phyloP scores from a whole-genome alignment of 2,329 filamentous ascomycete genomes.

The Huntiella bhutanensis region DNA sequence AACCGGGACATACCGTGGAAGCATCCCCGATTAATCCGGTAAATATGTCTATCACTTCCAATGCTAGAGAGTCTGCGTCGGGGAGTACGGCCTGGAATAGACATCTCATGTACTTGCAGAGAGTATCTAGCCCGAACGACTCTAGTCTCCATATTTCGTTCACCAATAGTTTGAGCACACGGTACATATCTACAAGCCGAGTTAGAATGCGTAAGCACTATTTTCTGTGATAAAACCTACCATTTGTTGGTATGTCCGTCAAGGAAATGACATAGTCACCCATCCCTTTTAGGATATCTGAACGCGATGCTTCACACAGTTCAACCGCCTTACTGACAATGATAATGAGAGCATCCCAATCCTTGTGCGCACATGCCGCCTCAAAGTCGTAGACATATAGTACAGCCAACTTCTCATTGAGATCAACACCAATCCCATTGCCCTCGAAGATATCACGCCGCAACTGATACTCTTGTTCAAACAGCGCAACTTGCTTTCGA shows the following conservation, averaged over 20 bases:
- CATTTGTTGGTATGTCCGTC: conserved; percentile 29
- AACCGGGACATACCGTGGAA: conserved; percentile 23
- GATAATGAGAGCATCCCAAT: conserved; percentile 44
- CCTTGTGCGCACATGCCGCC: conserved; percentile 43
- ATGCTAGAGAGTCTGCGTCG: conserved; percentile 33
- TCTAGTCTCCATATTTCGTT: conserved; percentile 44
- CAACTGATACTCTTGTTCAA: conserved; percentile 22
- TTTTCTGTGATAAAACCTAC: conserved; percentile 20
- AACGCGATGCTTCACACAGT: conserved; percentile 21
- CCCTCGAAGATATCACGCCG: conserved; percentile 12
- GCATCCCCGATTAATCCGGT: conserved; percentile 31
- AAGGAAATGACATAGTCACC: conserved; percentile 41
- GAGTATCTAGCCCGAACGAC: conserved; percentile 33
- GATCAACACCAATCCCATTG: conserved; percentile 21
- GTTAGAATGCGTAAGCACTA: background rate
- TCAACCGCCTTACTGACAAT: conserved; percentile 35
- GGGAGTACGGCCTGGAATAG: conserved; percentile 50
- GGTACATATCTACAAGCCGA: conserved; percentile 26
- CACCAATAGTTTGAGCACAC: conserved; percentile 45
- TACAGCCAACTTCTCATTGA: conserved; percentile 42
- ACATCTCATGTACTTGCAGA: conserved; percentile 63
- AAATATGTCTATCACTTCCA: conserved; percentile 46
- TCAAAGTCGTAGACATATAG: conserved; percentile 67
- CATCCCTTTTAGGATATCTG: conserved; percentile 39
- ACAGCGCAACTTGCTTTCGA: conserved; percentile 40